Evolutionary conservation across 1,284 basidiomycete genomes (phyloP).

Genomic region (Athelia psychrophila): DNA sequence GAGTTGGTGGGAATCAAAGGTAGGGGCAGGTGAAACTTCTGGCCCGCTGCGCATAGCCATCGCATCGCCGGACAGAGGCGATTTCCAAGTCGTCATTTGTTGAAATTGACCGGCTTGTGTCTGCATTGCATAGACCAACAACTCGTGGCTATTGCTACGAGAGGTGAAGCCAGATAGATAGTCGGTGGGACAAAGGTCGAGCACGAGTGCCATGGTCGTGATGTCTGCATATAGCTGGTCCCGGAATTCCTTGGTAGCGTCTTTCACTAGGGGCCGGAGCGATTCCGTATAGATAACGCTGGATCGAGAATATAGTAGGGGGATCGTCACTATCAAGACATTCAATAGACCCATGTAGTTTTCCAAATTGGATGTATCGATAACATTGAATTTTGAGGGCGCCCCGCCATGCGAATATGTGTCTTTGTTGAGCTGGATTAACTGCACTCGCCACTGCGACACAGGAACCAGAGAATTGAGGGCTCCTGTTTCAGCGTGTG

Average conservation of each 20-base stretch:
- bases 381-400: conserved; percentile 44
- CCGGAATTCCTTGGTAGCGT: conserved; percentile 28
- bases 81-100: conserved; percentile 43
- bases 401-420: conserved; percentile 31
- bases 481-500: conserved; percentile 13
- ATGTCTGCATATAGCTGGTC: conserved; percentile 36
- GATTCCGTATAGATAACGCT: conserved; percentile 42
- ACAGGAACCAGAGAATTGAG: conserved; percentile 25
- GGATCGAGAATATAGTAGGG: conserved; percentile 31
- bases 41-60: conserved; percentile 2
- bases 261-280: conserved; percentile 24
- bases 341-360: conserved; percentile 53
- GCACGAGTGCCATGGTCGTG: conserved; percentile 34
- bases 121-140: conserved; percentile 16
- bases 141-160: conserved; percentile 41
- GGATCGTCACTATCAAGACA: conserved; percentile 34
- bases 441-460: conserved; percentile 33
- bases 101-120: conserved; percentile 28
- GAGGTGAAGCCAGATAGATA: conserved; percentile 40
- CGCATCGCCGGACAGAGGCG: conserved; percentile 23
- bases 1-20: conserved; percentile 31
- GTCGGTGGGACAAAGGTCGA: conserved; percentile 38
- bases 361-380: conserved; percentile 53
- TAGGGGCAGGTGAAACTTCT: conserved; percentile 7
- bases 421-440: conserved; percentile 29